phyloP scores from a whole-genome alignment of 1,139 yeast species.

The Zygosaccharomyces pseudobailii region DNA sequence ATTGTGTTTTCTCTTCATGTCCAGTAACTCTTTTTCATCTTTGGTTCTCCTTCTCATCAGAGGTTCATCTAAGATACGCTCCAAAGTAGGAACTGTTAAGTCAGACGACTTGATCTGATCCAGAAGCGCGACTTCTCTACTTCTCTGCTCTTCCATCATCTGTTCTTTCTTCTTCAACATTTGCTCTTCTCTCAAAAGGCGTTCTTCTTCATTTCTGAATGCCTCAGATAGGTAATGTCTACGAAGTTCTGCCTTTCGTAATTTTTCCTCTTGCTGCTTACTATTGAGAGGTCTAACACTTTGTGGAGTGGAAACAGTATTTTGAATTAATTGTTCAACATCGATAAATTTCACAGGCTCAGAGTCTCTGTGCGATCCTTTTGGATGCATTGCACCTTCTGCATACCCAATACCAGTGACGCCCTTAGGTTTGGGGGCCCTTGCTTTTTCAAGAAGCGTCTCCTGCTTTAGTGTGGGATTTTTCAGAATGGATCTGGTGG shows the following conservation, averaged over 20 bases:
- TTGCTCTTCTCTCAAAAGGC: slow-evolving; percentile 42
- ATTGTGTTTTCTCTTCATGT: slow-evolving; percentile 51
- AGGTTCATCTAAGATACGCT: slow-evolving; percentile 60
- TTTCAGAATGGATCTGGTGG: slow-evolving; percentile 65
- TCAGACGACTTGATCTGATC: slow-evolving; percentile 28
- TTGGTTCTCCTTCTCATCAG: slow-evolving; percentile 66
- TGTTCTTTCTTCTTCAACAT: slow-evolving; percentile 34
- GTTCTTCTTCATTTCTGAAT: slow-evolving; percentile 54
- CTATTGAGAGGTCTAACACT: slow-evolving; percentile 37
- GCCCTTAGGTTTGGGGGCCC: slow-evolving; percentile 42
- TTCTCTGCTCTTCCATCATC: slow-evolving; percentile 34
- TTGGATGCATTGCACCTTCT: slow-evolving; percentile 69
- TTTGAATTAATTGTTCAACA: slow-evolving; percentile 52
- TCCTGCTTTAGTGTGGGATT: slow-evolving; percentile 49
- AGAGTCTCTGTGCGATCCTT: slow-evolving; percentile 54
- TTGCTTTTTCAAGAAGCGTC: slow-evolving; percentile 45
- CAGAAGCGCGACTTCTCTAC: slow-evolving; percentile 30
- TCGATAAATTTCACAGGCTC: slow-evolving; percentile 51
- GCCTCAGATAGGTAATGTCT: slow-evolving; percentile 67
- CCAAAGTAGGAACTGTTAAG: slow-evolving; percentile 78
- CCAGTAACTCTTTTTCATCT: slow-evolving; percentile 52
- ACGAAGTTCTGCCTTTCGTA: slow-evolving; percentile 62
- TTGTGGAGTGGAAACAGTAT: slow-evolving; percentile 44
- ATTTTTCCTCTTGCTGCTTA: slow-evolving; percentile 49
- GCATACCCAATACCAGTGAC: slow-evolving; percentile 55